These are phyloP conservation scores for Termitomyces sp. DNA, from an alignment of 768 basidiomycete genomes.

Conservation along the genomic window DNA sequence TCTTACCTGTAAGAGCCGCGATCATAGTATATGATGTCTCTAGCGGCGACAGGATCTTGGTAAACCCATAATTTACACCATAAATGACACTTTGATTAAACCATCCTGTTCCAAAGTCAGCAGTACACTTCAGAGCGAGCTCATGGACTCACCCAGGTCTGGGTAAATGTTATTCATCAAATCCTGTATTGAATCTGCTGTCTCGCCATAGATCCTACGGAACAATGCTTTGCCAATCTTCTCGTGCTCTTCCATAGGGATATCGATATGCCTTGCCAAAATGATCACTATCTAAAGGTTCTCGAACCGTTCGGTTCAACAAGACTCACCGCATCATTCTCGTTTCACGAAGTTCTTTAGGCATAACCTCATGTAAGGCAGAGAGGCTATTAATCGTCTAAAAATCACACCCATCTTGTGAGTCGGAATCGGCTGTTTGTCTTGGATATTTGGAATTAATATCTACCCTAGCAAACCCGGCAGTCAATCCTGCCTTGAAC, in stretches of 20 bases:
- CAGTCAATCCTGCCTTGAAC: constrained; percentile 57
- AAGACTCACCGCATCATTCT: constrained; percentile 35
- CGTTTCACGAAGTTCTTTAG: constrained; percentile 50
- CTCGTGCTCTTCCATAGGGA: constrained; percentile 34
- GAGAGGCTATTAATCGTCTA: constrained; percentile 59
- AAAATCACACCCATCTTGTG: background rate
- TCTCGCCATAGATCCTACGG: constrained; percentile 55
- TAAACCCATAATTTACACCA: constrained; percentile 50
- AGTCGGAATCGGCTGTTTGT: background rate
- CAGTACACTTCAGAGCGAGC: background rate
- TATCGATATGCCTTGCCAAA: background rate
- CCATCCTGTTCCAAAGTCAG: constrained; percentile 36
- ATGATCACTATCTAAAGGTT: background rate
- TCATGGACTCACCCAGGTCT: constrained; percentile 49
- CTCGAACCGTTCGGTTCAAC: background rate
- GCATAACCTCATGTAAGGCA: no score
- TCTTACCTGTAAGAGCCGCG: constrained; percentile 44
- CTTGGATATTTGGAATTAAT: background rate
- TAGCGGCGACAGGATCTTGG: constrained; percentile 39
- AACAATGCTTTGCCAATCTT: constrained; percentile 42
- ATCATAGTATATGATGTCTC: constrained; percentile 62
- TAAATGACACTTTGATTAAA: constrained; percentile 54
- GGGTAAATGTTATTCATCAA: constrained; percentile 54
- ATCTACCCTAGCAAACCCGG: constrained; percentile 55
- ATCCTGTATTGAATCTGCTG: constrained; percentile 42